Evolutionary conservation across 1,139 yeast species (phyloP), one percentile per base, ranked within the genome.

Genomic region (Magnusiomyces magnusii): DNA sequence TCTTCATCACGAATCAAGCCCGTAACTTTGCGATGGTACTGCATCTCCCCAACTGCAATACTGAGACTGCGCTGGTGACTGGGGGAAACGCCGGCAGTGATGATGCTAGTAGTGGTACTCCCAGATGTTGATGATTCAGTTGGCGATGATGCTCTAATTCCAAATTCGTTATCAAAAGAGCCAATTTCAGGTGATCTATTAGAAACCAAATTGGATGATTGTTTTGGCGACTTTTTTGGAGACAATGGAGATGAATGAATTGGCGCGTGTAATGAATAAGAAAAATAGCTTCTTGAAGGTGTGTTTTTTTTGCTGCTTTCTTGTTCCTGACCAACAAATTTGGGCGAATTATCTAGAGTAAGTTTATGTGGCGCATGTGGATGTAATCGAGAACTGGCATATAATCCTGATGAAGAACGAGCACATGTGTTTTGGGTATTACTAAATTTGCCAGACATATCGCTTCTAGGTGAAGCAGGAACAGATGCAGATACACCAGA

Each of bases 11-110:
- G 49, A 17, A 44, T 23, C 5, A 39, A 17, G 19, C 44, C 44
- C 10, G 44, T 41, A 7, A 44, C 49, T 23, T 51, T 31, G 17
- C 54, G 54, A 25, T 51, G 54, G 54, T 51, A 51, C 24, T 51
- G 54, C 9, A 51, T 47, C 19, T 51, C 47, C 31, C 47, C 54
- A 31, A 51, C 54, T 2, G 54, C 47, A 13, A 51, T 47, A 19
- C 44, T 31, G n/a, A 9, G 44, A 31, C 54, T 51, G 13, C 54
- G 54, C 17, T 2, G 19, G 42, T 31, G 53, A 9, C 19, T n/a
- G n/a, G n/a, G n/a, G n/a, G n/a, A n/a, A n/a, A n/a, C n/a, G n/a
- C n/a, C n/a, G n/a, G n/a, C n/a, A n/a, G n/a, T n/a, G n/a, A n/a
- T n/a, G n/a, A n/a, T n/a, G n/a, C n/a, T n/a, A n/a, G n/a, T n/a